phyloP scores from a whole-genome alignment of 345 rosid species.

The Carallia pectinifolia region DNA sequence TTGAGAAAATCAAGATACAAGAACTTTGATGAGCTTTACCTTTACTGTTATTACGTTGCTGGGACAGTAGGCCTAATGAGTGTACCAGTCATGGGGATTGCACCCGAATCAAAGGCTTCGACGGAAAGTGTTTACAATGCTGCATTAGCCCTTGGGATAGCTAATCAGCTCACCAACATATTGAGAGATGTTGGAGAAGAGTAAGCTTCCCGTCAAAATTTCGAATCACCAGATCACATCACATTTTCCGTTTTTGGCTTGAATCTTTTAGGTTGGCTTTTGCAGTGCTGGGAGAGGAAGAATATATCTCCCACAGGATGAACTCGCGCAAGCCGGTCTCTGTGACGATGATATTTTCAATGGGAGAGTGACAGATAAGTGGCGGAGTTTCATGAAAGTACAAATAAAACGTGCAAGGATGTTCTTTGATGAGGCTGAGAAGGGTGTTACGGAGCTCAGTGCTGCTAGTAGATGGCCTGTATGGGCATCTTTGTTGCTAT shows the following conservation, averaged over 20 bases:
- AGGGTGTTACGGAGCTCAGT: constrained; percentile 43
- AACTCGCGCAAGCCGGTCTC: constrained; percentile 38
- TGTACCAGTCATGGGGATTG: constrained; percentile 57
- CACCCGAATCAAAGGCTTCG: constrained; percentile 46
- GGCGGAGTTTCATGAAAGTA: constrained; percentile 49
- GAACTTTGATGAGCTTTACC: constrained; percentile 54
- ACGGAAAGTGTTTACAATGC: constrained; percentile 50
- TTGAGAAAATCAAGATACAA: constrained; percentile 42
- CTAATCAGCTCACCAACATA: constrained; percentile 57
- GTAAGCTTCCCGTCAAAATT: constrained; percentile 27
- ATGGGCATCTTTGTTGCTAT: constrained; percentile 49
- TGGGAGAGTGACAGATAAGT: constrained; percentile 44
- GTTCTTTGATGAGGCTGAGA: constrained; percentile 54
- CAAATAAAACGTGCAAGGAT: constrained; percentile 51
- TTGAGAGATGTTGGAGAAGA: constrained; percentile 62
- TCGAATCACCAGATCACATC: too few species aligned
- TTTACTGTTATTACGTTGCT: constrained; percentile 55
- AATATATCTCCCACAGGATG: constrained; percentile 51
- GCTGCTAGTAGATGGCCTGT: constrained; percentile 54
- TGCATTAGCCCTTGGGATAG: constrained; percentile 52
- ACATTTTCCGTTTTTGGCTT: neutral
- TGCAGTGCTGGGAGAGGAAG: constrained; percentile 52
- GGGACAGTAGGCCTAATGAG: constrained; percentile 59
- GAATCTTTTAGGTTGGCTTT: neutral
- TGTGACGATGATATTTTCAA: constrained; percentile 45